Evolutionary conservation across 208 protist genomes (phyloP), one percentile per base, ranked within the genome.

Genomic region (Leishmania gerbilli): DNA sequence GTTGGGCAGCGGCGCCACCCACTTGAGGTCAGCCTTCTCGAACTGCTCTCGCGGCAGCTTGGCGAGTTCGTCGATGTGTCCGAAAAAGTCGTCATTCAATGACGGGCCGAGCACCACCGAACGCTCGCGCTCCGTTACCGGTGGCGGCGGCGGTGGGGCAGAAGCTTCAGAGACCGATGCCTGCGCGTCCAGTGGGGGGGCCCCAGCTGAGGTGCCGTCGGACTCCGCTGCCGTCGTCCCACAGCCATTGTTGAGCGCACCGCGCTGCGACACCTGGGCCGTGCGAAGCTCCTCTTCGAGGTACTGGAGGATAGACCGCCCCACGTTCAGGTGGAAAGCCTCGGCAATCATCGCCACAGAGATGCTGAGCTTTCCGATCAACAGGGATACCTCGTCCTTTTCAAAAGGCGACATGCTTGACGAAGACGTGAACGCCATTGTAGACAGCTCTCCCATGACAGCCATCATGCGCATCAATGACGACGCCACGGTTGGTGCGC

Each of bases 381-480:
- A 71, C 3, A 75, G 27, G 27, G 82, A 83, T 42, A 94, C 86
- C 83, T 96, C 93, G 13, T 89, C 83, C 13, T 86, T 84, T 71
- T 96, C 93, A 82, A 96, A 96, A 31, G 88, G 86, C 27, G 93
- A 93, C 0, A 96, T 79, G 8, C 87, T 78, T 24, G 84, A 74
- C n/a, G 88, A 81, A 74, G 80, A 82, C 65, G 88, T 77, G 71
- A 82, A 91, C 47, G 88, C 88, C 49, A 96, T 68, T 17, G 87
- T 84, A 53, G 91, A 90, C 4, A 96, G 74, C 67, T 96, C 91
- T 2, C 93, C 93, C 75, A 95, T 80, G n/a, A 86, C 87, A 0
- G 90, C 89, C 88, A 96, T 93, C 88, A 96, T 93, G 47, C 91
- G 90, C 87, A 96, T 84, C 49, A 96, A 71, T 0, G 89, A 86